Percentiles rank a stretch among this genome's conserved stretches.
phyloP scores from a whole-genome alignment of 305 asterid genomes.

The Solanum hybrid region DNA sequence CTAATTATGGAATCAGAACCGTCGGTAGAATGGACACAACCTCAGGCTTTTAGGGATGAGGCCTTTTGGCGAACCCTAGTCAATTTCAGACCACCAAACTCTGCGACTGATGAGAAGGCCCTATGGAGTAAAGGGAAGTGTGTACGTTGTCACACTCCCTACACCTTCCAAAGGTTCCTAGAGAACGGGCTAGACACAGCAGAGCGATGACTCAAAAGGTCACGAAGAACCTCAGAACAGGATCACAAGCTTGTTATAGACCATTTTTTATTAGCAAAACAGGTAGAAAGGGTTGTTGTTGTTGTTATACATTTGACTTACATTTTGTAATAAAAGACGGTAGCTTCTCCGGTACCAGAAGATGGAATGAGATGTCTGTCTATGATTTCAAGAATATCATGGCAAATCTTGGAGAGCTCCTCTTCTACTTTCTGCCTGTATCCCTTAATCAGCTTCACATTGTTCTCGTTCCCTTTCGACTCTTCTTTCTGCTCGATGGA shows the following conservation, averaged over 20 bases:
- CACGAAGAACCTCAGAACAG: neutral
- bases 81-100: neutral
- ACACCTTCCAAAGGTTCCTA: neutral
- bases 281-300: neutral
- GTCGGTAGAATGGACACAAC: neutral
- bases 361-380: constrained; percentile 78
- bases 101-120: neutral
- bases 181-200: neutral
- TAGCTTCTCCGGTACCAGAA: constrained; percentile 69
- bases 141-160: neutral
- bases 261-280: neutral
- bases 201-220: neutral
- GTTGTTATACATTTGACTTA: constrained; percentile 20
- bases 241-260: neutral
- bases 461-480: constrained; percentile 59
- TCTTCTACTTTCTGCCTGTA: constrained; percentile 79
- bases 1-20: neutral
- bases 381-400: constrained; percentile 61
- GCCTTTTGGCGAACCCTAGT: too few relatives aligned
- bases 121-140: neutral
- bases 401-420: constrained; percentile 67
- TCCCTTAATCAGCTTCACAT: constrained; percentile 53
- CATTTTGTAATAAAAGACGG: constrained; percentile 85
- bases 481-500: constrained; percentile 92
- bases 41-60: rapidly evolving